These are phyloP conservation scores for Penicillium herquei DNA, from an alignment of 495 filamentous ascomycete genomes.

Conservation along the genomic window DNA sequence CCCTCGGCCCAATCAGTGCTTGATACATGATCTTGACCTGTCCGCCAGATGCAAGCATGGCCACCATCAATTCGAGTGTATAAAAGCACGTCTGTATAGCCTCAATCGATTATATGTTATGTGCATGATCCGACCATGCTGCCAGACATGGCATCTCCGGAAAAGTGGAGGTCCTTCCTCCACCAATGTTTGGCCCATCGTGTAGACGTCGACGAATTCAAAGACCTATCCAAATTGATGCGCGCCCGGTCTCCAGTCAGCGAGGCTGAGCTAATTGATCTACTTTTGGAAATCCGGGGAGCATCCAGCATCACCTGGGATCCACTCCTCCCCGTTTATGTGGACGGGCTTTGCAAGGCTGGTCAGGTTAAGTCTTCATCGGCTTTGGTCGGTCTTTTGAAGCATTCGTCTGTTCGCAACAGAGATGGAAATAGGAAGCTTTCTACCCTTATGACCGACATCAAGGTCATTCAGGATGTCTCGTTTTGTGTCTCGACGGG, in stretches of 20 bases:
- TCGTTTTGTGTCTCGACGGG: conserved; percentile 42
- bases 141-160: conserved; percentile 25
- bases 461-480: conserved; percentile 44
- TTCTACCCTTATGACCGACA: conserved; percentile 46
- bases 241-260: conserved; percentile 29
- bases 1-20: conserved; percentile 16
- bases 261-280: conserved; percentile 51
- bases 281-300: conserved; percentile 55
- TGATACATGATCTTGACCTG: conserved; percentile 6
- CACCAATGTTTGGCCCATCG: conserved; percentile 42
- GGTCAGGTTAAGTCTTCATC: conserved; percentile 53
- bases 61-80: conserved; percentile 1
- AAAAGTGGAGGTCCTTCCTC: conserved; percentile 47
- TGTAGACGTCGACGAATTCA: conserved; percentile 45
- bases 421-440: conserved; percentile 16
- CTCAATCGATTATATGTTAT: conserved; percentile 6
- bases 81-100: conserved; percentile 3
- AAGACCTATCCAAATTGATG: conserved; percentile 35
- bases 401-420: conserved; percentile 51
- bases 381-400: conserved; percentile 57
- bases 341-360: conserved; percentile 56
- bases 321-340: conserved; percentile 61
- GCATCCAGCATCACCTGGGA: conserved; percentile 55
- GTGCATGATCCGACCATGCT: conserved; percentile 16
- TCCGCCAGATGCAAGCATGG: conserved; percentile 4